A percentile compares a stretch with the other conserved stretches of the same genome.
Evolutionary conservation across 192 early-diverging fungal genomes (phyloP).

Genomic region (Coemansia sp.): DNA sequence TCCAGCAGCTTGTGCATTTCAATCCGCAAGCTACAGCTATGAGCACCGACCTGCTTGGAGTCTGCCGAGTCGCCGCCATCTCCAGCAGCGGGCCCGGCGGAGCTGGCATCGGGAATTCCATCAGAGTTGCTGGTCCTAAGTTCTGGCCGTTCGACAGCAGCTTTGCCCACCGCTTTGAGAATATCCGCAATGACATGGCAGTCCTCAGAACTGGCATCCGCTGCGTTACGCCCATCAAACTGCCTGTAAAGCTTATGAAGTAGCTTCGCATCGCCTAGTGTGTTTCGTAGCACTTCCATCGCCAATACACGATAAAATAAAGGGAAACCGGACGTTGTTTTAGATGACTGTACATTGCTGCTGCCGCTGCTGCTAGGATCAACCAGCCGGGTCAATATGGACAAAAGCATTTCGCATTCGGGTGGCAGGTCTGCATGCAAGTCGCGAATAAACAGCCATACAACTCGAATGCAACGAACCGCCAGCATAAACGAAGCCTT

Average conservation of each 20-base stretch:
- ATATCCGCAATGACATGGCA: constrained; percentile 81
- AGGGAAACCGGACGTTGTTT: constrained; percentile 11
- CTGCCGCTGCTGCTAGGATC: constrained; percentile 51
- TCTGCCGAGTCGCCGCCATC: background rate
- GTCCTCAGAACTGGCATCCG: constrained; percentile 33
- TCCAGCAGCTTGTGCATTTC: constrained; percentile 86
- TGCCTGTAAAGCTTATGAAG: constrained; percentile 66
- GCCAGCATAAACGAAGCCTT: constrained; percentile 71
- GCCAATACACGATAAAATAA: constrained; percentile 48
- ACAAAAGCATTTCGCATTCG: constrained; percentile 94
- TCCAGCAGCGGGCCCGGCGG: background rate
- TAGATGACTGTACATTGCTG: constrained; percentile 2
- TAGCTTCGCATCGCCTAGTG: constrained; percentile 61
- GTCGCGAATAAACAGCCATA: constrained; percentile 72
- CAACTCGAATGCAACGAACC: constrained; percentile 79
- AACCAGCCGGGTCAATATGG: constrained; percentile 79
- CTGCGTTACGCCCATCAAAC: constrained; percentile 66
- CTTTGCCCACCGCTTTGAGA: constrained; percentile 67
- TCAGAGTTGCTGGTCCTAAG: constrained; percentile 20
- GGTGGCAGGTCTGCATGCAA: constrained; percentile 49
- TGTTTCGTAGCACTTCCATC: constrained; percentile 49
- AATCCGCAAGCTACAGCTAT: constrained; percentile 35
- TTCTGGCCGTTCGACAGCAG: constrained; percentile 72
- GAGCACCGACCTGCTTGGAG: constrained; percentile 26
- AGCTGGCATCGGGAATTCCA: constrained; percentile 19